Conservation (phyloP, 768 basidiomycete genomes). For the Suillus subaureus region DNA sequence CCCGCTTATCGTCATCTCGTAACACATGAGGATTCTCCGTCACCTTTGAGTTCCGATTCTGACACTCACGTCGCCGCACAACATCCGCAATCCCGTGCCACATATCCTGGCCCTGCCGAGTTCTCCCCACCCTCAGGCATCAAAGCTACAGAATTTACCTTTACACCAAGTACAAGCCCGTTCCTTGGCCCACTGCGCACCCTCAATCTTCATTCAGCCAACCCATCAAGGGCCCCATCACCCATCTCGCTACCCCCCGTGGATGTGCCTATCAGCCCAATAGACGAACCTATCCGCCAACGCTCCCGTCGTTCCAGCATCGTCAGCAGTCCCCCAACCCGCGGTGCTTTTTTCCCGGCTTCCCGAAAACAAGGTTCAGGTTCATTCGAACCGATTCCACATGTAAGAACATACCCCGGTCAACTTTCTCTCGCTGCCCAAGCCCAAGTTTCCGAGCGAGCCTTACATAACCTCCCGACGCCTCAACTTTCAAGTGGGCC, state of each 20-base stretch:
- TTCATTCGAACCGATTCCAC: conserved; percentile 31
- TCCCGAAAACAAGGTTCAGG: conserved; percentile 30
- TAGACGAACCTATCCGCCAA: conserved; percentile 33
- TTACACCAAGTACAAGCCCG: conserved; percentile 77
- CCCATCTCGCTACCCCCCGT: conserved; percentile 68
- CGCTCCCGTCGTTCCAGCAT: conserved; percentile 33
- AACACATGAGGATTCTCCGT: conserved; percentile 64
- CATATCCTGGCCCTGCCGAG: conserved; percentile 20
- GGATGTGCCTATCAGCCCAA: conserved; percentile 35
- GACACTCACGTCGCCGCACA: conserved; percentile 37
- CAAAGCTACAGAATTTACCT: conserved; percentile 38
- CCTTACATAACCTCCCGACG: conserved; percentile 45
- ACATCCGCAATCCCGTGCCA: conserved; percentile 33
- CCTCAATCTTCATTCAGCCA: conserved; percentile 72
- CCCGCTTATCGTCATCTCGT: conserved; percentile 34
- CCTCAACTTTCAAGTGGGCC: conserved; percentile 67
- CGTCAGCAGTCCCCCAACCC: conserved; percentile 40
- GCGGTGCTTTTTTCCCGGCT: conserved; percentile 29
- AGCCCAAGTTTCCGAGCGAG: conserved; percentile 25
- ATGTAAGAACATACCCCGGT: conserved; percentile 36
- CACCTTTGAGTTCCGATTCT: conserved; percentile 71
- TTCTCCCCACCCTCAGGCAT: conserved; percentile 26
- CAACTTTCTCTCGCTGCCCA: conserved; percentile 32
- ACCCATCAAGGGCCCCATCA: conserved; percentile 71
- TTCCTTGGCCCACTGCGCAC: conserved; percentile 80